Evolutionary conservation across 306 rosid genomes (phyloP).

Genomic region (Oxytropis ochrocephala): DNA sequence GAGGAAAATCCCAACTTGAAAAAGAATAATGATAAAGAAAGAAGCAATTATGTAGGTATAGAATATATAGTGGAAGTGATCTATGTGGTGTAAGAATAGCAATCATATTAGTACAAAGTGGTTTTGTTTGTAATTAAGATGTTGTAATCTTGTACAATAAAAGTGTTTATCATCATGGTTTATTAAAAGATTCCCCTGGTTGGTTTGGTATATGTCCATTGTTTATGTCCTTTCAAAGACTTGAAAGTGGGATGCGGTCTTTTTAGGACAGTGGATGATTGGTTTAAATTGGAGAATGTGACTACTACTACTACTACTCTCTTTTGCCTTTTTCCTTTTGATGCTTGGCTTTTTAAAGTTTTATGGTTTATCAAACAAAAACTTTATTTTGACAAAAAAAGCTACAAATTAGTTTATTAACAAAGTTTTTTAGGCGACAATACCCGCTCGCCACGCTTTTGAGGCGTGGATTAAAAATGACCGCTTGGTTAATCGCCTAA

Average conservation of each 20-base stretch:
- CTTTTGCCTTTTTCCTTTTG: not conserved
- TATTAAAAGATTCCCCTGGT: constrained; percentile 21
- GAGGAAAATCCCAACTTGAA: not conserved
- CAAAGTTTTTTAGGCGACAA: too few relatives aligned
- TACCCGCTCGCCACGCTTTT: too few relatives aligned
- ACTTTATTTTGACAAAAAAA: too few relatives aligned
- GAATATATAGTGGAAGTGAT: constrained; percentile 2
- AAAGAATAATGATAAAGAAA: not conserved
- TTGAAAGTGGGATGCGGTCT: not conserved
- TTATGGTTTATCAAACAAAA: too few relatives aligned
- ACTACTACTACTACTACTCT: too few relatives aligned
- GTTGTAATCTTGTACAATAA: constrained; percentile 15
- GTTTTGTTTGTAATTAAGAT: constrained; percentile 23
- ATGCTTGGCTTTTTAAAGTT: not conserved
- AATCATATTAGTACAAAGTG: constrained; percentile 2
- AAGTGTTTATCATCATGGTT: constrained; percentile 20
- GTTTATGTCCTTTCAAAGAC: constrained; percentile 10
- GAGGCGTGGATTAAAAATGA: too few relatives aligned
- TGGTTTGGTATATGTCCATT: constrained; percentile 30
- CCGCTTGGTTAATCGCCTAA: too few relatives aligned
- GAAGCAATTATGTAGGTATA: not conserved
- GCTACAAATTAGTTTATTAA: too few relatives aligned
- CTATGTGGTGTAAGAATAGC: not conserved
- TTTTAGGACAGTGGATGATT: constrained; percentile 4
- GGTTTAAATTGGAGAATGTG: constrained; percentile 7